Evolutionary conservation across 805 yeast genomes (phyloP), one percentile per base, ranked within the genome.

Genomic region (Lipomyces orientalis): DNA sequence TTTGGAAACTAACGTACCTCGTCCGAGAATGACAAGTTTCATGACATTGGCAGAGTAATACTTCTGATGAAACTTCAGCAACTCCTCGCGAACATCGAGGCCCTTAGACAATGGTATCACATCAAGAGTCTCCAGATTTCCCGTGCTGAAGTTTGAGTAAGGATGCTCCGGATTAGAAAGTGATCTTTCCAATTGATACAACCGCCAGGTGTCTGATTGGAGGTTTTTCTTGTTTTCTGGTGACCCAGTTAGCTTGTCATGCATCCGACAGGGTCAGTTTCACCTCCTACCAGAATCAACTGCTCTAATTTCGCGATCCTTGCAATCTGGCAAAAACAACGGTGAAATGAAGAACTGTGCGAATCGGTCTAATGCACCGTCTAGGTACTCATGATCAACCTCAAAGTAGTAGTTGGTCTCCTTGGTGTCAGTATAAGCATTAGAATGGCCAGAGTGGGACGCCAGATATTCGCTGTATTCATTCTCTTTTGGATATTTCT

Each of bases 371-470:
- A 94, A 80, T 0, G 98, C 97, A 5, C 97, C 97, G 68, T 88
- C 87, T 67, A 94, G 81, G 72, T 88, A 86, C 70, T 88, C 89
- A 65, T 90, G 85, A 67, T 88, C 86, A 4, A 95, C 86, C 75
- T 94, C 97, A 75, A 95, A 94, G 78, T 85, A 93, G 79, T 93
- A 94, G 79, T 94, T 94, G 4, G 98, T 94, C 74, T 91, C 92
- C 73, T 89, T 89, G 2, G 92, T 82, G 1, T 97, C 88, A 0
- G 99, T 94, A 78, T 89, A 94, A 0, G 99, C 99, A 76, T 94
- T 94, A 46, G 96, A 90, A 69, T 85, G 85, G 22, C 98, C 99
- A 54, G 93, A 89, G 76, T 95, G 96, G 69, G 89, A 87, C 8
- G 96, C 84, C 64, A 94, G 80, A 77, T 84, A 95, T 61, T 88